Base-by-base conservation (phyloP, 1,139 yeast genomes). In the Nematodospora anomalae region DNA sequence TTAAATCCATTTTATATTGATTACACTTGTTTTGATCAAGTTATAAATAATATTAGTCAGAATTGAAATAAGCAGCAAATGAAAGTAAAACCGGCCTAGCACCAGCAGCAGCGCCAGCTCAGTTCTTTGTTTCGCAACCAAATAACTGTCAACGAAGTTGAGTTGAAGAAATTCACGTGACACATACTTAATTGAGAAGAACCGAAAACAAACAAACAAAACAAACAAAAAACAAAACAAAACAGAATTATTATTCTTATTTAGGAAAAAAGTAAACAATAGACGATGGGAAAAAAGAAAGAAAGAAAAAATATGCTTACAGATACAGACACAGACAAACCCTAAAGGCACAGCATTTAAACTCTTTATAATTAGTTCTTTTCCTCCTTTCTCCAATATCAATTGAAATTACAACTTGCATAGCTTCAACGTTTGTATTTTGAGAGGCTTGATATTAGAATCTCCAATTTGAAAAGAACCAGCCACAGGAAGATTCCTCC, bases 251-350 rank as follows among this genome's bases (percentile, higher is more conserved):
- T n/a, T n/a, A 33, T 16, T 13, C 40, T 36, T 15, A 38, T 36
- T 28, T 26, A 30, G 44, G 42, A 30, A 34, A 41, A 30, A 23
- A 12, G 41, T 42, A 42, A 42, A 42, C 31, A 42, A n/a, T 27
- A 18, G 25, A 16, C 36, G 28, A 28, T 28, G 27, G 28, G 18
- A 21, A 26, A 18, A 18, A 18, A 18, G n/a, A 27, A 16, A 27
- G 18, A n/a, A 27, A 27, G 18, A 16, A 27, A 10, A n/a, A 14
- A 26, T 14, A 13, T 18, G 20, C 30, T 18, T 9, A 20, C n/a
- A 12, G 16, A 8, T 28, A 30, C 22, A 22, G 32, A 30, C 21
- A 21, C 11, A 13, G 23, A 30, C 22, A 30, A 22, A 22, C 14
- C 21, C 18, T 27, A 6, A 15, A 10, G 23, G 11, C 16, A 18